Percentiles rank a stretch among this genome's conserved stretches.
phyloP scores from a whole-genome alignment of 495 filamentous ascomycete genomes.

The Glonium stellatum region DNA sequence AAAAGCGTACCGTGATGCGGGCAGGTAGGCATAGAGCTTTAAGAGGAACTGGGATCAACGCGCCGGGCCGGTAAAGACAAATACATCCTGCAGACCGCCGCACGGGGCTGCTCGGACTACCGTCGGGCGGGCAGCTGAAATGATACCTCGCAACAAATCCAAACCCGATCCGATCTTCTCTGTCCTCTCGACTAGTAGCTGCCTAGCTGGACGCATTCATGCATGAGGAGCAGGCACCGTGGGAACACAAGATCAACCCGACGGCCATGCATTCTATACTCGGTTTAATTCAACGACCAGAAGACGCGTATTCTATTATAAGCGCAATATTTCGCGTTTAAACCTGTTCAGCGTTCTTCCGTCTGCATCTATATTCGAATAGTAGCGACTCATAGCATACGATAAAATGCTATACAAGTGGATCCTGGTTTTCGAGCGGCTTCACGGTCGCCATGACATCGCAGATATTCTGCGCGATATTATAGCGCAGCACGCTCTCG shows the following conservation, averaged over 20 bases:
- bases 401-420: no score
- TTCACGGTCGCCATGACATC: conserved; percentile 22
- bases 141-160: not conserved
- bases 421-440: conserved; percentile 12
- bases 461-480: conserved; percentile 24
- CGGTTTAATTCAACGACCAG: not conserved
- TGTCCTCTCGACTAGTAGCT: not conserved
- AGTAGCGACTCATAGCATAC: conserved; percentile 13
- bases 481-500: conserved; percentile 23
- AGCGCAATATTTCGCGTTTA: conserved; percentile 5
- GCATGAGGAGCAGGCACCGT: not conserved
- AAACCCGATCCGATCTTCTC: not conserved
- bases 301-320: not conserved
- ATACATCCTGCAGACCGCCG: no score
- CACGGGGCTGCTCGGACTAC: no score
- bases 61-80: no score
- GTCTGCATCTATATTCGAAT: conserved; percentile 20
- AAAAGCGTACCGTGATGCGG: no score
- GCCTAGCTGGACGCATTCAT: not conserved
- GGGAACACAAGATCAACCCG: not conserved
- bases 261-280: not conserved
- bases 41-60: no score
- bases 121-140: no score
- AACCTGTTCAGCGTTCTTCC: not conserved
- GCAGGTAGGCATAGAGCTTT: no score